These are phyloP conservation scores for Herpotrichia juniperi DNA, from an alignment of 2,329 filamentous ascomycete genomes.

Conservation along the genomic window DNA sequence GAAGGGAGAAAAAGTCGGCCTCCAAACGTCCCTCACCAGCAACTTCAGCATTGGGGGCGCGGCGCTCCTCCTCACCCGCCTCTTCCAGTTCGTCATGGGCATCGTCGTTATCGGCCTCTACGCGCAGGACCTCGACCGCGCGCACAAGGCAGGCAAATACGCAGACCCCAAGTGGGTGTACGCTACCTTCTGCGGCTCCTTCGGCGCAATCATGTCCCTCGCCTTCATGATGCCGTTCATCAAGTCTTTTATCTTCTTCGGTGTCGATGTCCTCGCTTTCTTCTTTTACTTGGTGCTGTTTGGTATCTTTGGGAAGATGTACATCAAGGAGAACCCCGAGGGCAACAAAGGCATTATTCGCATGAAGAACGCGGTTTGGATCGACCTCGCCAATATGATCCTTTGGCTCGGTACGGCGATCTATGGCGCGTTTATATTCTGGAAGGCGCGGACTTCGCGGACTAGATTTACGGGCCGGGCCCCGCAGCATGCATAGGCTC, in stretches of 20 bases:
- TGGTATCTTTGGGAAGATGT: conserved; percentile 82
- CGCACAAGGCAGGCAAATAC: conserved; percentile 52
- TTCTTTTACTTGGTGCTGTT: conserved; percentile 83
- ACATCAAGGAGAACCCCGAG: conserved; percentile 71
- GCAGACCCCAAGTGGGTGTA: conserved; percentile 57
- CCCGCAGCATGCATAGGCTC: neutral
- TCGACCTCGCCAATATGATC: conserved; percentile 75
- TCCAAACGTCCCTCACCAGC: neutral
- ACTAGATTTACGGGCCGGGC: neutral
- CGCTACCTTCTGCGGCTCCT: conserved; percentile 69
- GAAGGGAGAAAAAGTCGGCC: conserved; percentile 36
- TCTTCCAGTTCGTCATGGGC: conserved; percentile 77
- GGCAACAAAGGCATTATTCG: conserved; percentile 68
- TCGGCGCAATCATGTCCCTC: conserved; percentile 40
- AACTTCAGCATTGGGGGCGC: conserved; percentile 22
- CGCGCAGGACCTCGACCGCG: conserved; percentile 44
- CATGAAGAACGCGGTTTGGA: conserved; percentile 89
- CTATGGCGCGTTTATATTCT: conserved; percentile 65
- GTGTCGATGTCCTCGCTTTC: conserved; percentile 73
- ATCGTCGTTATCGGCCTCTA: conserved; percentile 79
- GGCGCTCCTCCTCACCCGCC: conserved; percentile 67
- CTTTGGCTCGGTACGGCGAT: conserved; percentile 74
- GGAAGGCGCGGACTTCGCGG: conserved; percentile 37
- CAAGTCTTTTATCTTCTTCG: conserved; percentile 60
- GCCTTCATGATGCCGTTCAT: conserved; percentile 69